These are phyloP conservation scores for Cordyceps fumosorosea DNA, from an alignment of 2,329 filamentous ascomycete genomes.

Conservation along the genomic window DNA sequence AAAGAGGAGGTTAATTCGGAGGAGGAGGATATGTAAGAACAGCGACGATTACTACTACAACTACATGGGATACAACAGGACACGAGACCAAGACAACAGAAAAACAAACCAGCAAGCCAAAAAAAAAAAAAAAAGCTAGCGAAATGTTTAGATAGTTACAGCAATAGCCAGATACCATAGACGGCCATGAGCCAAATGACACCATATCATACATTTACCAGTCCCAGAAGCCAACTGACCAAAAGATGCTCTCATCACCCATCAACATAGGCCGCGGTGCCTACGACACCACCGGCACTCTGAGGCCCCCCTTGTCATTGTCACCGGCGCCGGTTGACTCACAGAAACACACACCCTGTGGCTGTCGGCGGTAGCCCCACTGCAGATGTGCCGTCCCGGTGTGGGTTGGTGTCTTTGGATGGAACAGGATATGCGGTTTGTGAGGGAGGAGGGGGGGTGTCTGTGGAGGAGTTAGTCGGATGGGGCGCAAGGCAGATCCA, in stretches of 20 bases:
- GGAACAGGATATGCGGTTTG: neutral
- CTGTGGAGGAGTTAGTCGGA: neutral
- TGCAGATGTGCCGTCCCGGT: neutral
- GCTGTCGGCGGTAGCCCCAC: neutral
- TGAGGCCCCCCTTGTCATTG: neutral
- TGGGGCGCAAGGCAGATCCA: neutral
- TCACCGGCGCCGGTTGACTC: neutral
- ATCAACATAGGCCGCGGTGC: constrained; percentile 3
- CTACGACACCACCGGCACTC: constrained; percentile 2
- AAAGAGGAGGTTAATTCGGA: too few relatives aligned
- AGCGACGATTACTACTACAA: neutral
- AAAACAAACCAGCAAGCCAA: neutral
- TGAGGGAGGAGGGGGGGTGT: neutral
- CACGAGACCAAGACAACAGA: neutral
- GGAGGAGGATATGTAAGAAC: neutral
- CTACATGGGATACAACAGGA: neutral
- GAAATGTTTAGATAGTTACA: neutral
- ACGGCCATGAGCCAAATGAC: neutral
- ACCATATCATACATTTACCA: too few relatives aligned
- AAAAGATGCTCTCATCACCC: neutral
- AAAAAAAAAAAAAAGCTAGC: neutral
- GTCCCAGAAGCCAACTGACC: neutral
- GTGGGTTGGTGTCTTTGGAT: neutral
- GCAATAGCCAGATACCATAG: neutral
- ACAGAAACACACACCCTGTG: neutral